A percentile compares a stretch with the other conserved stretches of the same genome.
These are phyloP conservation scores for Graphiopsis chlorocephala DNA, from an alignment of 2,329 filamentous ascomycete genomes.

Conservation along the genomic window DNA sequence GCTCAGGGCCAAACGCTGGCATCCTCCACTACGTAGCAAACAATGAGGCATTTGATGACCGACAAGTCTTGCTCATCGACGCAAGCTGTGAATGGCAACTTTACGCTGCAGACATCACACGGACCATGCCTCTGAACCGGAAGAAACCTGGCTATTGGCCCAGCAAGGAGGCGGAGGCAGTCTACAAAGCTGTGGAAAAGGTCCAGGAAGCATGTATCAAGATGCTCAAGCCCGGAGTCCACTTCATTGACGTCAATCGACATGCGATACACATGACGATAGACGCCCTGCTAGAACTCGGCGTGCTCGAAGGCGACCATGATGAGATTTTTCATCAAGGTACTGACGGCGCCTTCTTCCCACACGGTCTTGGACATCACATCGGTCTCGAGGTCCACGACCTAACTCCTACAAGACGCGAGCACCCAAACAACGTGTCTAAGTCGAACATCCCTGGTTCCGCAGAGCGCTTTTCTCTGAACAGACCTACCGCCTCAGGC, in stretches of 20 bases:
- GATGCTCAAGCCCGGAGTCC: slow-evolving; percentile 68
- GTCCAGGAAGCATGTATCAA: slow-evolving; percentile 81
- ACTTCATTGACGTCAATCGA: slow-evolving; percentile 76
- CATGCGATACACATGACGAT: slow-evolving; percentile 79
- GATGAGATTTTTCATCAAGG: slow-evolving; percentile 43
- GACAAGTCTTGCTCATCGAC: slow-evolving; percentile 77
- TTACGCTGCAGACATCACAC: slow-evolving; percentile 87
- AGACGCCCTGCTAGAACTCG: slow-evolving; percentile 70
- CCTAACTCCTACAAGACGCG: slow-evolving; percentile 33
- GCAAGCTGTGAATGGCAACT: slow-evolving; percentile 81
- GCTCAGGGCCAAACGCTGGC: slow-evolving; percentile 75
- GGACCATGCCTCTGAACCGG: slow-evolving; percentile 71
- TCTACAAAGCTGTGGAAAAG: slow-evolving; percentile 75
- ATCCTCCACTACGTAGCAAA: slow-evolving; percentile 87
- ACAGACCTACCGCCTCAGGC: background rate
- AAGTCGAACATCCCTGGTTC: background rate
- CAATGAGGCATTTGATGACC: slow-evolving; percentile 65
- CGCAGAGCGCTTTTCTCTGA: background rate
- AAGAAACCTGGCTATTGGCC: slow-evolving; percentile 57
- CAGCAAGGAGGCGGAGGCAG: slow-evolving; percentile 63
- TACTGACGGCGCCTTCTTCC: slow-evolving; percentile 47
- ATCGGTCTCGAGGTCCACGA: slow-evolving; percentile 53
- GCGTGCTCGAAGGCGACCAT: slow-evolving; percentile 65
- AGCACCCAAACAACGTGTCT: background rate
- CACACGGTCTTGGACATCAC: slow-evolving; percentile 51